phyloP scores from a whole-genome alignment of 441 rosid species.

The Pelargonium citronellum region DNA sequence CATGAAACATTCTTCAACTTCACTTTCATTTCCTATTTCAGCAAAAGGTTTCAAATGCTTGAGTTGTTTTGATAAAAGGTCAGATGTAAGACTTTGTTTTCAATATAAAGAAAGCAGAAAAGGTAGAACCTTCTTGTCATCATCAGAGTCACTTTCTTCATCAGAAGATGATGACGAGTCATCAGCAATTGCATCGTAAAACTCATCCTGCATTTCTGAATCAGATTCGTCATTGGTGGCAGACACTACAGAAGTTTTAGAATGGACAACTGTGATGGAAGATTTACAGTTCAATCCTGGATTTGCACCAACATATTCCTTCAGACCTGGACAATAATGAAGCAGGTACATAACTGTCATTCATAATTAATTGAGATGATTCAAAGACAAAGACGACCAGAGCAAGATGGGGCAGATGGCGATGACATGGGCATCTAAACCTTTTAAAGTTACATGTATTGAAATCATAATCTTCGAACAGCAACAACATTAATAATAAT shows the following conservation, averaged over 20 bases:
- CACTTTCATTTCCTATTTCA: constrained; percentile 51
- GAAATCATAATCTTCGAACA: not conserved
- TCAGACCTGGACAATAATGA: constrained; percentile 57
- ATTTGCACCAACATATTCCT: constrained; percentile 91
- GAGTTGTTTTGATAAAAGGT: constrained; percentile 13
- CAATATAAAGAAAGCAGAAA: constrained; percentile 16
- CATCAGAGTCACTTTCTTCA: constrained; percentile 66
- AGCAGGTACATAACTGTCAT: constrained; percentile 18
- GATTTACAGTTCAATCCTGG: constrained; percentile 62
- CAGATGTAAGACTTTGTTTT: constrained; percentile 11
- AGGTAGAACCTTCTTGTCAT: constrained; percentile 38
- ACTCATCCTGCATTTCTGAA: constrained; percentile 62
- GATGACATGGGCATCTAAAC: not conserved
- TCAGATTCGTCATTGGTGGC: constrained; percentile 53
- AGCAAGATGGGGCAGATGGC: constrained; percentile 4
- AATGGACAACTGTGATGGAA: constrained; percentile 43
- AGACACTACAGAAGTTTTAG: constrained; percentile 47
- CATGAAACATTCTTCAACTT: constrained; percentile 83
- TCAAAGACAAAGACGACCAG: not conserved
- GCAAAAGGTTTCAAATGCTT: constrained; percentile 26
- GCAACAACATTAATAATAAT: not conserved
- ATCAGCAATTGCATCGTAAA: constrained; percentile 80
- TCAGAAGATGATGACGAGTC: constrained; percentile 55
- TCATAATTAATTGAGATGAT: not conserved
- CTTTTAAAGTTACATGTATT: not conserved